Conservation (phyloP, 2,329 filamentous ascomycete genomes). For the Talaromyces piceae region DNA sequence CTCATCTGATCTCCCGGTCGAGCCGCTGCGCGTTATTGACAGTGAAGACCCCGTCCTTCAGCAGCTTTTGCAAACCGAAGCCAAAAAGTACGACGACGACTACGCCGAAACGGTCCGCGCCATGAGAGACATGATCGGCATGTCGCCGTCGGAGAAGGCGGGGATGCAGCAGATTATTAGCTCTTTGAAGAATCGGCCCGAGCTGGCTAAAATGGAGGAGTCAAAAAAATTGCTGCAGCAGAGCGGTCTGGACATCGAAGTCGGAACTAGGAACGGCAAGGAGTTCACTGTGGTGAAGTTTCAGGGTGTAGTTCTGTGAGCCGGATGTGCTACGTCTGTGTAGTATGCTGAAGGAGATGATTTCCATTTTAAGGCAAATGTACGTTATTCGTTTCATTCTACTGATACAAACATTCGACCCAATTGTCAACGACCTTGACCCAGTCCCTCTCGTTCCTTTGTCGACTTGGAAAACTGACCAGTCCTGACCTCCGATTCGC, state of each 20-base stretch:
- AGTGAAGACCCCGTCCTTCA: neutral
- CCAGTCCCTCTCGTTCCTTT: constrained; percentile 11
- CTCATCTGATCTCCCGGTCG: neutral
- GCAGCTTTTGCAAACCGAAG: neutral
- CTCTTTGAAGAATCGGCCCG: neutral
- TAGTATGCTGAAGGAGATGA: neutral
- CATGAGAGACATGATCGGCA: constrained; percentile 1
- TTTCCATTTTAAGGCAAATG: too few species aligned
- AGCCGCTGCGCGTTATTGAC: neutral
- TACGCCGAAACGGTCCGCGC: constrained; percentile 5
- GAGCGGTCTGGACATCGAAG: constrained; percentile 3
- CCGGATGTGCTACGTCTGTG: neutral
- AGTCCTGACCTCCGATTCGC: constrained; percentile 27
- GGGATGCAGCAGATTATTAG: constrained; percentile 1
- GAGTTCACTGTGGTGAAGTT: neutral
- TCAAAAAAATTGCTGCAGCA: neutral
- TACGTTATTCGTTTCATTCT: too few species aligned
- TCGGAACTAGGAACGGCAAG: neutral
- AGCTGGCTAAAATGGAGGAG: constrained; percentile 2
- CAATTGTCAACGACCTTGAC: neutral
- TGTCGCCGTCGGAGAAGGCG: neutral
- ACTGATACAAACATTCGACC: too few species aligned
- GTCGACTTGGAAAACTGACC: constrained; percentile 20
- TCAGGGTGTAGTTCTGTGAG: neutral
- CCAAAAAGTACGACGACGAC: neutral